phyloP scores from a whole-genome alignment of 192 early-diverging fungal genomes.

The Coemansia sp. region DNA sequence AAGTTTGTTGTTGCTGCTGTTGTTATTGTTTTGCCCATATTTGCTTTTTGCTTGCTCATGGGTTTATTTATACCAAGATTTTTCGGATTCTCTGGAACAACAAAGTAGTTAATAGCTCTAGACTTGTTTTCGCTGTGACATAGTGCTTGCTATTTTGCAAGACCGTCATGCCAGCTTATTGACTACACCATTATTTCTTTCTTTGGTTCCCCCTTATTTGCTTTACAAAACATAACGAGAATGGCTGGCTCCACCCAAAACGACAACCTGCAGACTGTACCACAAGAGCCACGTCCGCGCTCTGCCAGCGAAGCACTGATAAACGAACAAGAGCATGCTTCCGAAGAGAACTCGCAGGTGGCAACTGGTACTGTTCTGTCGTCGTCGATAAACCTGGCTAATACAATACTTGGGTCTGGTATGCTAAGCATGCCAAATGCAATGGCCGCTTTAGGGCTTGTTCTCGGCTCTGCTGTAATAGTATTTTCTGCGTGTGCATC shows the following conservation, averaged over 20 bases:
- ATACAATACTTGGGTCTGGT: slow-evolving; percentile 96
- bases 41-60: too few species aligned
- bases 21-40: not conserved
- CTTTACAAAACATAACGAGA: not conserved
- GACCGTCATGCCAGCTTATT: not conserved
- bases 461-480: slow-evolving; percentile 80
- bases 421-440: slow-evolving; percentile 98
- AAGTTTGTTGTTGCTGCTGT: not conserved
- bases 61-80: too few species aligned
- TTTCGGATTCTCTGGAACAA: too few species aligned
- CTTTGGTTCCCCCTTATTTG: not conserved
- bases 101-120: too few species aligned
- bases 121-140: too few species aligned
- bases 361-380: slow-evolving; percentile 66
- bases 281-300: slow-evolving; percentile 23
- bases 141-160: not conserved
- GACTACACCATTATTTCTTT: not conserved
- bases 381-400: slow-evolving; percentile 83
- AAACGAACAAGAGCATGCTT: slow-evolving; percentile 16
- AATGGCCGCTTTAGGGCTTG: slow-evolving; percentile 80
- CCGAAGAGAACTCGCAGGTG: slow-evolving; percentile 39
- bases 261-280: not conserved
- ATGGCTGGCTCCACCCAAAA: not conserved
- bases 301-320: slow-evolving; percentile 22
- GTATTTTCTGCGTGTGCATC: slow-evolving; percentile 74